A percentile compares a stretch with the other conserved stretches of the same genome.
Evolutionary conservation across 2,329 filamentous ascomycete genomes (phyloP).

Genomic region (Nannizzia gypsea): DNA sequence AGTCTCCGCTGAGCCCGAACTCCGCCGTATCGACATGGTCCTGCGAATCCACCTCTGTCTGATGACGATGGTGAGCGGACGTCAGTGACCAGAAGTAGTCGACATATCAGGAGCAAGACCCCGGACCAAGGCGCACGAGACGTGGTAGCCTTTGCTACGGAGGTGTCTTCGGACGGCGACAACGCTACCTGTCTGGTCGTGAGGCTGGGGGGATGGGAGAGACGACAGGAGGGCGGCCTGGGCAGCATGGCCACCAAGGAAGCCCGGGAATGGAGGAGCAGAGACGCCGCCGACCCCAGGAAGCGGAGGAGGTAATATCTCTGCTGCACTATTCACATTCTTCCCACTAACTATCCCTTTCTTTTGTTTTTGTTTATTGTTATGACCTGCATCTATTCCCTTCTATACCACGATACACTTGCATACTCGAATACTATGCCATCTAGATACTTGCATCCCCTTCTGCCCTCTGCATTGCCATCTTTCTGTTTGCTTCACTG

Average conservation of each 20-base stretch:
- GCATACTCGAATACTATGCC: not conserved
- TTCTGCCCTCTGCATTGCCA: no score
- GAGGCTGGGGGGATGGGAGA: conserved; percentile 53
- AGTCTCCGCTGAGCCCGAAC: conserved; percentile 86
- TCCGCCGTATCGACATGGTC: conserved; percentile 64
- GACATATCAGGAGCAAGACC: conserved; percentile 85
- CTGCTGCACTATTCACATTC: no score
- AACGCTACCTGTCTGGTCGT: conserved; percentile 55
- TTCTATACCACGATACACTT: not conserved
- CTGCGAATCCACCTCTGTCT: conserved; percentile 81
- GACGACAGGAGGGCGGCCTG: conserved; percentile 62
- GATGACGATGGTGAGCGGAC: conserved; percentile 77
- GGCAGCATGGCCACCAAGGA: conserved; percentile 89
- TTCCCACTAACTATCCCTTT: not conserved
- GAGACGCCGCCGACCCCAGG: conserved; percentile 72
- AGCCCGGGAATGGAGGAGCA: conserved; percentile 67
- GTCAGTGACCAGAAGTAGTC: conserved; percentile 85
- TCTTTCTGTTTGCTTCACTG: no score
- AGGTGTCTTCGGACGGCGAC: conserved; percentile 57
- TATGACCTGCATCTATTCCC: not conserved
- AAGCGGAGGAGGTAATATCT: conserved; percentile 43
- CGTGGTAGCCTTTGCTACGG: conserved; percentile 77
- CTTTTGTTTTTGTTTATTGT: not conserved
- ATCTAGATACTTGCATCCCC: not conserved
- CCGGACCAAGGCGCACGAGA: conserved; percentile 72